Base-by-base conservation (phyloP, 768 basidiomycete genomes). In the Clitopilus hobsonii region DNA sequence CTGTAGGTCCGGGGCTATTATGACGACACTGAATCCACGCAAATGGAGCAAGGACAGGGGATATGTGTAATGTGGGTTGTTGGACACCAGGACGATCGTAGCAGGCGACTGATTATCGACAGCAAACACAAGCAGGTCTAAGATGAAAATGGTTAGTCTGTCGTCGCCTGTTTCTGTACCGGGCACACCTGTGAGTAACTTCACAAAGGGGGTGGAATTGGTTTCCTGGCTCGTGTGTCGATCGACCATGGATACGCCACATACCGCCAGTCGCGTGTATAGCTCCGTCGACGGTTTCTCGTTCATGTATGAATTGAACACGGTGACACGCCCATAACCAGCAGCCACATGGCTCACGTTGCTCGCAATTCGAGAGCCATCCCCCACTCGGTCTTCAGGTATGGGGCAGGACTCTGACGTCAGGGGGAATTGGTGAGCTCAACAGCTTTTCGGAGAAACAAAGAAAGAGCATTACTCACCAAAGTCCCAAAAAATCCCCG, bases 221-320 rank as follows among this genome's bases (percentile, higher is more conserved):
- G 28, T n/a, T n/a, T n/a, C n/a, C n/a, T n/a, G n/a, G n/a, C n/a
- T n/a, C n/a, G n/a, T n/a, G n/a, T n/a, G n/a, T n/a, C n/a, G n/a
- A n/a, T 56, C 25, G 23, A 54, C 18, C 16, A 56, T 23, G 10
- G 25, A 41, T 6, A 58, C 49, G 24, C 56, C 53, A 25, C 41
- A 54, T 14, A 29, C 38, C 22, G 53, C 41, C n/a, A 54, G 27
- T 54, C 45, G 45, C 25, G 38, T 20, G 38, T 32, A 25, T 63
- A n/a, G n/a, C n/a, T n/a, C n/a, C n/a, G n/a, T n/a, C n/a, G n/a
- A n/a, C n/a, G n/a, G n/a, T n/a, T n/a, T n/a, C n/a, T n/a, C n/a
- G n/a, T n/a, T 65, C 49, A 67, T 58, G 55, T 71, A 71, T 13
- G 70, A 66, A 53, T 67, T 71, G 54, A 74, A 67, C 24, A 61